Evolutionary conservation across 1,284 basidiomycete species (phyloP).

Genomic region (Laetiporus sulphureus): DNA sequence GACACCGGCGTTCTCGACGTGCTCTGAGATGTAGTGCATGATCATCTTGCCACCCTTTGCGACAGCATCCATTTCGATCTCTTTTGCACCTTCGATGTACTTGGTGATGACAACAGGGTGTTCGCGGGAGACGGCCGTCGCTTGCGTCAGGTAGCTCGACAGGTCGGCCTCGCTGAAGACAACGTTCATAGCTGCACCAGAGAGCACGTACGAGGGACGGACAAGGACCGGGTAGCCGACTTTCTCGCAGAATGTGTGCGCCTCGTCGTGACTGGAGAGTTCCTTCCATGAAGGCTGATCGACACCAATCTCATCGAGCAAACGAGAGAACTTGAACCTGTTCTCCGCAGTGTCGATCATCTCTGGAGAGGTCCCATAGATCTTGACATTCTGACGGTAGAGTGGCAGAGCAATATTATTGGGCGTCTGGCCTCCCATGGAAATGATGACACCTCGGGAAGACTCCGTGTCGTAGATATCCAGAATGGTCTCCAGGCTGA

Average conservation of each 20-base stretch:
- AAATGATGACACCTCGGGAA: slow-evolving; percentile 88
- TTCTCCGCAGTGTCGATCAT: slow-evolving; percentile 99
- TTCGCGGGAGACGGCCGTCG: slow-evolving; percentile 95
- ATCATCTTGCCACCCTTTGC: slow-evolving; percentile 96
- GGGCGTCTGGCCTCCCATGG: slow-evolving; percentile 98
- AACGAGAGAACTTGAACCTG: slow-evolving; percentile 98
- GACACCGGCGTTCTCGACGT: slow-evolving; percentile 98
- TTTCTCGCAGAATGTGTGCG: slow-evolving; percentile 81
- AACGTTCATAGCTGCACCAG: slow-evolving; percentile 99
- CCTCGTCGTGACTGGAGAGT: slow-evolving; percentile 87
- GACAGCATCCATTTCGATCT: slow-evolving; percentile 99
- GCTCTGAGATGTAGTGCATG: slow-evolving; percentile 99
- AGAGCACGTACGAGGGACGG: slow-evolving; percentile 95
- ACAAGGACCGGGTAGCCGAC: slow-evolving; percentile 96
- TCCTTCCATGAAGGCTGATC: slow-evolving; percentile 99
- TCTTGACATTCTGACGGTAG: slow-evolving; percentile 94
- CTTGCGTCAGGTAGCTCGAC: slow-evolving; percentile 88
- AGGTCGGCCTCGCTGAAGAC: slow-evolving; percentile 92
- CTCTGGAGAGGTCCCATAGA: slow-evolving; percentile 97
- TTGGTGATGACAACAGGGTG: slow-evolving; percentile 98
- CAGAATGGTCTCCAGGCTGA: slow-evolving; percentile 92
- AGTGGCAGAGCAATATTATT: slow-evolving; percentile 97
- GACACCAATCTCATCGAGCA: slow-evolving; percentile 95
- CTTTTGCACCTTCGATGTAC: slow-evolving; percentile 99
- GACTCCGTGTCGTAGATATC: slow-evolving; percentile 95